phyloP scores from a whole-genome alignment of 371 early-diverging fungal genomes.

The Mortierella sp. region DNA sequence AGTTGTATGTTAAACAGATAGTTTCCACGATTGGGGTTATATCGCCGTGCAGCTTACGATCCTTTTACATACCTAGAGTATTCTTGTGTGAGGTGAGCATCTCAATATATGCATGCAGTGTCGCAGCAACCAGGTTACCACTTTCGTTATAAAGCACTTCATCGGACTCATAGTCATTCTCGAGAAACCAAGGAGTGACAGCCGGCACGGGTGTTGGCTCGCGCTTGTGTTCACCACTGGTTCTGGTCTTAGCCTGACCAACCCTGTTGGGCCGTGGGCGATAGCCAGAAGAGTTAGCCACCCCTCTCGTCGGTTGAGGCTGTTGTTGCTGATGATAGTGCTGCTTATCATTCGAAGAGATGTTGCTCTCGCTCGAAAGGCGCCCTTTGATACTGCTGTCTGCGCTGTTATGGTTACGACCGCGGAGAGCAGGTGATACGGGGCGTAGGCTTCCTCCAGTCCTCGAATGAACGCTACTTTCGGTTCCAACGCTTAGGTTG shows the following conservation, averaged over 20 bases:
- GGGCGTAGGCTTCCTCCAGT: slow-evolving; percentile 9
- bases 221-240: slow-evolving; percentile 14
- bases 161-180: slow-evolving; percentile 37
- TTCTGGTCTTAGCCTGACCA: slow-evolving; percentile 12
- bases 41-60: no score
- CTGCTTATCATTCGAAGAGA: background rate
- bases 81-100: slow-evolving; percentile 44
- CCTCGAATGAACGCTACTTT: slow-evolving; percentile 7
- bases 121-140: slow-evolving; percentile 28
- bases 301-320: slow-evolving; percentile 6
- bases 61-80: slow-evolving; percentile 18
- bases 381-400: slow-evolving; percentile 16
- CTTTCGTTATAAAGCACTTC: slow-evolving; percentile 42
- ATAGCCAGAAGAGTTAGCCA: slow-evolving; percentile 2
- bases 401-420: slow-evolving; percentile 1
- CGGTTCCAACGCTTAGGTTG: slow-evolving; percentile 23
- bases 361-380: slow-evolving; percentile 24
- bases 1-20: no score
- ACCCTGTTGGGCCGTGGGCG: slow-evolving; percentile 33
- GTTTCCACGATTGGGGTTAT: no score
- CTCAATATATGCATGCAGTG: slow-evolving; percentile 42
- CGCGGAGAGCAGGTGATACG: slow-evolving; percentile 14
- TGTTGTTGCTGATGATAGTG: slow-evolving; percentile 11
- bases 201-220: background rate
- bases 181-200: slow-evolving; percentile 37